Percentiles rank a stretch among this genome's conserved stretches.
Evolutionary conservation across 805 yeast species (phyloP).

Genomic region (Candida chauliodis): DNA sequence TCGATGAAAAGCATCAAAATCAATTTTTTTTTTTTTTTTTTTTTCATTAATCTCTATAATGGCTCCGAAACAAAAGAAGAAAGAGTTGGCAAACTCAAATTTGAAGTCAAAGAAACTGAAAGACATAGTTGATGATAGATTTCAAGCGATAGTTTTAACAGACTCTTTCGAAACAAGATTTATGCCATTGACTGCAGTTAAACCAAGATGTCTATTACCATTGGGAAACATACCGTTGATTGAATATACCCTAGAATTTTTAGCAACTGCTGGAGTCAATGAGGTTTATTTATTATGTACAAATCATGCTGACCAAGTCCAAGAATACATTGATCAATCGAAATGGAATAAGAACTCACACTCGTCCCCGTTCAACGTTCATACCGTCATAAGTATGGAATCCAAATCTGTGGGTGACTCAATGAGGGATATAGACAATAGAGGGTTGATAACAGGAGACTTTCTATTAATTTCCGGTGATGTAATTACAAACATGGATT

Average conservation of each 20-base stretch:
- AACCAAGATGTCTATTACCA: slow-evolving; percentile 89
- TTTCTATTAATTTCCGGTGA: slow-evolving; percentile 90
- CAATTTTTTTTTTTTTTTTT: neutral
- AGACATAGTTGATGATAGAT: slow-evolving; percentile 64
- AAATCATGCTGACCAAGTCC: slow-evolving; percentile 85
- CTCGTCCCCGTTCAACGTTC: slow-evolving; percentile 76
- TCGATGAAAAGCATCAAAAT: no score
- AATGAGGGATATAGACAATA: slow-evolving; percentile 89
- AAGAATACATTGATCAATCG: slow-evolving; percentile 69
- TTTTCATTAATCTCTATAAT: slow-evolving; percentile 1
- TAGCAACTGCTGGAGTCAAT: slow-evolving; percentile 84
- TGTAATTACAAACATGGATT: slow-evolving; percentile 88
- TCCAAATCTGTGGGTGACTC: slow-evolving; percentile 94
- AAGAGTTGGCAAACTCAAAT: slow-evolving; percentile 8
- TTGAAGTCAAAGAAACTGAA: slow-evolving; percentile 55
- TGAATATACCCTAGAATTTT: slow-evolving; percentile 91
- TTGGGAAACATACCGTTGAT: slow-evolving; percentile 90
- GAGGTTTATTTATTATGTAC: slow-evolving; percentile 91
- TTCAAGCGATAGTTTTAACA: slow-evolving; percentile 92
- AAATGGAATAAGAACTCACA: slow-evolving; percentile 52
- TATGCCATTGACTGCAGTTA: slow-evolving; percentile 82
- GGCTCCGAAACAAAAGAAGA: slow-evolving; percentile 10
- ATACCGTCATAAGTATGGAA: slow-evolving; percentile 79
- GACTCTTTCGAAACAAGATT: slow-evolving; percentile 92
- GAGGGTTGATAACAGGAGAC: slow-evolving; percentile 88